Conservation (phyloP, 495 filamentous ascomycete genomes). For the Pseudevernia furfuracea region DNA sequence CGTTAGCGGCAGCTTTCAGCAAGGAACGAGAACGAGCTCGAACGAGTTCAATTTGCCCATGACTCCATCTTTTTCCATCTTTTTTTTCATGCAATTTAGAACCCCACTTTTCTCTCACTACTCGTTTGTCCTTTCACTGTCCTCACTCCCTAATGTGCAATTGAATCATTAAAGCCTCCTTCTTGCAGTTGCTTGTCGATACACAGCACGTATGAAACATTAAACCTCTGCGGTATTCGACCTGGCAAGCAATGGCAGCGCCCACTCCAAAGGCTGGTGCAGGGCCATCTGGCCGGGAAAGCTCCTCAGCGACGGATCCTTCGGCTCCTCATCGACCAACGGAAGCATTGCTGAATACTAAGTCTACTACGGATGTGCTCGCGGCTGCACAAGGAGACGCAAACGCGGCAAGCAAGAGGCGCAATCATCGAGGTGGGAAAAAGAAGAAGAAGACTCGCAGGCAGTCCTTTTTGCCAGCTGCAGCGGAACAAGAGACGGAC, state of each 20-base stretch:
- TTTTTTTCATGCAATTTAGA: not conserved
- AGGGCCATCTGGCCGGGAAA: not conserved
- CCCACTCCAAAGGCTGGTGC: constrained; percentile 5
- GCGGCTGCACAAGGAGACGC: constrained; percentile 17
- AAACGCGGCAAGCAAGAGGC: constrained; percentile 29
- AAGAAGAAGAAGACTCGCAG: constrained; percentile 53
- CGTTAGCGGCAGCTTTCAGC: not conserved
- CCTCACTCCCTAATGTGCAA: not conserved
- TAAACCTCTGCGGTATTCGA: not conserved
- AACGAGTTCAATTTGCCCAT: not conserved
- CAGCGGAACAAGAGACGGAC: constrained; percentile 38
- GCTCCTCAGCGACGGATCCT: constrained; percentile 1
- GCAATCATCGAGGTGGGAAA: constrained; percentile 44
- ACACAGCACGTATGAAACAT: not conserved
- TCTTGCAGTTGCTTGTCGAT: not conserved
- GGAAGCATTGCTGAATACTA: constrained; percentile 20
- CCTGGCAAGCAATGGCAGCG: constrained; percentile 10
- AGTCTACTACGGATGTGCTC: constrained; percentile 22
- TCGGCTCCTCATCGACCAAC: constrained; percentile 21
- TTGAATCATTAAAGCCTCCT: not conserved
- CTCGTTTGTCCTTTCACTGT: not conserved
- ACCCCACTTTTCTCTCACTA: not conserved
- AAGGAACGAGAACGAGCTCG: not conserved
- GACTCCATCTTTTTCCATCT: not conserved
- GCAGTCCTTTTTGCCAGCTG: constrained; percentile 53